Evolutionary conservation across 768 basidiomycete species (phyloP).

Genomic region (Tricholoma hemisulphureum): DNA sequence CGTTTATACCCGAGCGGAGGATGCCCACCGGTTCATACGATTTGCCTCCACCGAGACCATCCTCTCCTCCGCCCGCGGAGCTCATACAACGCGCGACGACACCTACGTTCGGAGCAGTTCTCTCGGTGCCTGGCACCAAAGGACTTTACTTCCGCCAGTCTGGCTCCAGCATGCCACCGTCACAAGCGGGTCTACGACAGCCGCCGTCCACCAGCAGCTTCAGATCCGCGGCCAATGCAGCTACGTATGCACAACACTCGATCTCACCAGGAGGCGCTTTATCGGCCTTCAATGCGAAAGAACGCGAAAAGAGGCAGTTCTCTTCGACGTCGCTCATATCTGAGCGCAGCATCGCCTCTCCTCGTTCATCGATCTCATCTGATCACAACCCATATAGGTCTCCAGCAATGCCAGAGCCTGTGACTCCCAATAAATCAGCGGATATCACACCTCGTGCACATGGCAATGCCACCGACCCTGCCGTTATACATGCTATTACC

Average conservation of each 20-base stretch:
- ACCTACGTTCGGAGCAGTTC: slow-evolving; percentile 68
- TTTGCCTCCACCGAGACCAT: slow-evolving; percentile 79
- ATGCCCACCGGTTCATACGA: slow-evolving; percentile 48
- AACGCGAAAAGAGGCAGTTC: slow-evolving; percentile 54
- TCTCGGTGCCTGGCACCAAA: slow-evolving; percentile 52
- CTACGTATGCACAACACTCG: slow-evolving; percentile 47
- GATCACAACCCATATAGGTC: slow-evolving; percentile 58
- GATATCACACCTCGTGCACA: slow-evolving; percentile 42
- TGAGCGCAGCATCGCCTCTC: slow-evolving; percentile 65
- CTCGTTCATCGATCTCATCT: slow-evolving; percentile 81
- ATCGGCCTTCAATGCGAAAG: slow-evolving; percentile 50
- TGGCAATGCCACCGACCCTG: slow-evolving; percentile 74
- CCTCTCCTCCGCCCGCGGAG: slow-evolving; percentile 89
- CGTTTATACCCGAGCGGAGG: slow-evolving; percentile 72
- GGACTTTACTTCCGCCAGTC: slow-evolving; percentile 53
- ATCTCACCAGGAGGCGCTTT: slow-evolving; percentile 41
- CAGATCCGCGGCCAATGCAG: slow-evolving; percentile 67
- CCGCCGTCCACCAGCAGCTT: slow-evolving; percentile 81
- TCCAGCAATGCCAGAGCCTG: slow-evolving; percentile 35
- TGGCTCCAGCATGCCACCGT: slow-evolving; percentile 77
- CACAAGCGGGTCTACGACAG: slow-evolving; percentile 62
- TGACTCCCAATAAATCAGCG: slow-evolving; percentile 46
- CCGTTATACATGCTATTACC: slow-evolving; percentile 93
- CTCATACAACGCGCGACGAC: slow-evolving; percentile 91
- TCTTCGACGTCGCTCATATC: slow-evolving; percentile 73